Evolutionary conservation across 163 green algal genomes (phyloP).

Genomic region (Scenedesmus sp.): DNA sequence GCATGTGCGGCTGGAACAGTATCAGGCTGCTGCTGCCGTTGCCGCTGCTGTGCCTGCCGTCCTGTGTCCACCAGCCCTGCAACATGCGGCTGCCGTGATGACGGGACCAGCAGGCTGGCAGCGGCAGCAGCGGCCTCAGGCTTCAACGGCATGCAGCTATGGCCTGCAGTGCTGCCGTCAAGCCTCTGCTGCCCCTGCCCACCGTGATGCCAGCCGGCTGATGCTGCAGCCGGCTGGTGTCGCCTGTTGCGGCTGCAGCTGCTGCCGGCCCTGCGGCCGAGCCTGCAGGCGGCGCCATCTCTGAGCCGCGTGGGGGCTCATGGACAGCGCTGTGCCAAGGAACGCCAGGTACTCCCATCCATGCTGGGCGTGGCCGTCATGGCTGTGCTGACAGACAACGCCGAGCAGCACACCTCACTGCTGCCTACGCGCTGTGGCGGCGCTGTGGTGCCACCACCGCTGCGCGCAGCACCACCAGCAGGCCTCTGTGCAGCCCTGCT

Average conservation of each 20-base stretch:
- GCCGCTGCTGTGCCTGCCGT: not conserved
- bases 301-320: conserved; percentile 23
- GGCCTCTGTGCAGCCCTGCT: not conserved
- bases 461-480: not conserved
- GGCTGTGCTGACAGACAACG: not conserved
- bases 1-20: not conserved
- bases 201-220: not conserved
- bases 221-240: not conserved
- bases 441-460: not conserved
- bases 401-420: not conserved
- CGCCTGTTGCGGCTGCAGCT: not conserved
- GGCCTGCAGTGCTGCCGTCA: no score
- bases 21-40: not conserved
- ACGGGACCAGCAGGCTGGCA: no score
- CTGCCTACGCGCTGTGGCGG: not conserved
- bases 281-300: not conserved
- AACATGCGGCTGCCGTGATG: no score
- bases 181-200: no score
- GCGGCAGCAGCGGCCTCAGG: not conserved
- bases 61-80: no score
- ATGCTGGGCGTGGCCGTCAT: not conserved
- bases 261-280: not conserved
- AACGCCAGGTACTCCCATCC: conserved; percentile 22
- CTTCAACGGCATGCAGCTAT: not conserved
- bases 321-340: conserved; percentile 20